phyloP scores from a whole-genome alignment of 2,329 filamentous ascomycete species.

The Colletotrichum costaricense region DNA sequence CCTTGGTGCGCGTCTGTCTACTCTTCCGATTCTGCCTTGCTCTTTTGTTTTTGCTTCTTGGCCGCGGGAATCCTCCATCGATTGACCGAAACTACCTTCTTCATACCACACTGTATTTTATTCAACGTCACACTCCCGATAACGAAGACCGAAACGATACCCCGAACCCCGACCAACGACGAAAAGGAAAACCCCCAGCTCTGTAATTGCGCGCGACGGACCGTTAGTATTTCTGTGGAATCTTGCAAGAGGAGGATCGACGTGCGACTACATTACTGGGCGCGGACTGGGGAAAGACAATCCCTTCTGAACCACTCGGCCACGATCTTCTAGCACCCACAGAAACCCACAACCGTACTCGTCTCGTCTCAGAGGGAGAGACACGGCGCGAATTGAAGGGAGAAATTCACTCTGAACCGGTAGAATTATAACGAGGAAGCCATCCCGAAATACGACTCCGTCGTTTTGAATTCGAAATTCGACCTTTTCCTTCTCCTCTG shows the following conservation, averaged over 20 bases:
- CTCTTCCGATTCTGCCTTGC: neutral
- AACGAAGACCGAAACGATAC: neutral
- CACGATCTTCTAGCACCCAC: neutral
- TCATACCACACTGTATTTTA: neutral
- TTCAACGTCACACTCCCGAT: neutral
- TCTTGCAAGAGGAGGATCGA: conserved; percentile 31
- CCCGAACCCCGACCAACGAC: neutral
- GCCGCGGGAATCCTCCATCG: neutral
- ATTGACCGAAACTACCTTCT: neutral
- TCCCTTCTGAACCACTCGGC: conserved; percentile 1
- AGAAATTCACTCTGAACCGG: neutral
- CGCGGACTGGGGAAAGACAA: neutral
- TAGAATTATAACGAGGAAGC: neutral
- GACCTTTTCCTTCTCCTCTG: neutral
- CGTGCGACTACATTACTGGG: conserved; percentile 13
- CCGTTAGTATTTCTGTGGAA: conserved; percentile 16
- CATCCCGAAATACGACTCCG: neutral
- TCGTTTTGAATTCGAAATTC: neutral
- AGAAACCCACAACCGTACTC: neutral
- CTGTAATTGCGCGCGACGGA: conserved; percentile 8
- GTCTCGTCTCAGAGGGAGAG: neutral
- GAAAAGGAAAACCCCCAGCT: neutral
- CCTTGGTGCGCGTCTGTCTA: neutral
- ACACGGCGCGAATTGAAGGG: neutral
- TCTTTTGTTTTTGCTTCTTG: neutral